Evolutionary conservation across 768 basidiomycete species (phyloP).

Genomic region (Rhizopogon sp.): DNA sequence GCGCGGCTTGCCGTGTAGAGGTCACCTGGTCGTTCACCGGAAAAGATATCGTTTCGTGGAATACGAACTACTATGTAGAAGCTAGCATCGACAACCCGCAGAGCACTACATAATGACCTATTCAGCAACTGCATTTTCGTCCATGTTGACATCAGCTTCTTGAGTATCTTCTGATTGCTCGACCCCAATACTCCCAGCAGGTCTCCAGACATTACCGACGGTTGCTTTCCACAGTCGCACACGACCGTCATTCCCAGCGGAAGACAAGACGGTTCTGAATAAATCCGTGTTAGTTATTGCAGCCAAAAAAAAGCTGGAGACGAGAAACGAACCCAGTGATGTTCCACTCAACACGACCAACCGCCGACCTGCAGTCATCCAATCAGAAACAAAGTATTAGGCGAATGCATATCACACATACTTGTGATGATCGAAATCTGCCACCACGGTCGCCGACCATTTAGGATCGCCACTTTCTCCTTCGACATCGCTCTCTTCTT

Average conservation of each 20-base stretch:
- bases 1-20: neutral
- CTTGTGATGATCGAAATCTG: slow-evolving; percentile 87
- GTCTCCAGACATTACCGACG: slow-evolving; percentile 78
- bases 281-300: neutral
- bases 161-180: slow-evolving; percentile 60
- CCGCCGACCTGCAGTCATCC: slow-evolving; percentile 46
- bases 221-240: slow-evolving; percentile 85
- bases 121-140: slow-evolving; percentile 32
- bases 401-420: slow-evolving; percentile 23
- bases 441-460: slow-evolving; percentile 76
- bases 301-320: neutral
- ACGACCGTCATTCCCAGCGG: slow-evolving; percentile 78
- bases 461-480: slow-evolving; percentile 31
- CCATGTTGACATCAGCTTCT: slow-evolving; percentile 41
- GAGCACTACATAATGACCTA: slow-evolving; percentile 11
- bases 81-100: neutral
- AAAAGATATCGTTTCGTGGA: neutral
- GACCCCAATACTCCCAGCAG: slow-evolving; percentile 77
- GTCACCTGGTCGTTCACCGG: neutral
- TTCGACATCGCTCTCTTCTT: slow-evolving; percentile 40
- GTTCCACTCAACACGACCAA: slow-evolving; percentile 93
- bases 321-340: slow-evolving; percentile 59
- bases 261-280: slow-evolving; percentile 72
- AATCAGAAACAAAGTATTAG: slow-evolving; percentile 5
- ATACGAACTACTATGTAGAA: neutral